Percentiles rank a stretch among this genome's conserved stretches.
These are phyloP conservation scores for Escovopsis sp. DNA, from an alignment of 2,329 filamentous ascomycete species.

Conservation along the genomic window DNA sequence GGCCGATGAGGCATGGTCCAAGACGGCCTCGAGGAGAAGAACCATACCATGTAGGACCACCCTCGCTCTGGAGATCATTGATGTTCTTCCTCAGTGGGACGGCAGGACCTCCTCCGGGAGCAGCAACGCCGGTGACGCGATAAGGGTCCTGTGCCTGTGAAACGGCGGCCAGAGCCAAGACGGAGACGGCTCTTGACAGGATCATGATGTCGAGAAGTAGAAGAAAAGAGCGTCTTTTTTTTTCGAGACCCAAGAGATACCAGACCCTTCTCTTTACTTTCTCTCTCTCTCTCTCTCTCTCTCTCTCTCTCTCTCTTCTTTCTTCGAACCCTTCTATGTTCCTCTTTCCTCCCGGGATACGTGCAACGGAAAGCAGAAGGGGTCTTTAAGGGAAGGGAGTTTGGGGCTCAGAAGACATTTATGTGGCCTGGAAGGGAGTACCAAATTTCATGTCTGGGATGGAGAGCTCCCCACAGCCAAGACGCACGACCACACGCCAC, in stretches of 20 bases:
- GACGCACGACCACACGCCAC: background rate
- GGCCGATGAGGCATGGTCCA: too few relatives aligned
- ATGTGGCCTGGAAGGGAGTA: background rate
- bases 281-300: too few relatives aligned
- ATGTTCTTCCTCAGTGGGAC: conserved; percentile 33
- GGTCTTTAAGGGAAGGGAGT: background rate
- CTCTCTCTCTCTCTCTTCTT: too few relatives aligned
- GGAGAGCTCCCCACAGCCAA: background rate
- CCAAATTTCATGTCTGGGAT: background rate
- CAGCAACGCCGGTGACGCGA: conserved; percentile 23
- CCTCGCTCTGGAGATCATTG: conserved; percentile 26
- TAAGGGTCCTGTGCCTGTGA: conserved; percentile 11
- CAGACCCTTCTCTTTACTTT: too few relatives aligned
- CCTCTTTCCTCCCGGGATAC: background rate
- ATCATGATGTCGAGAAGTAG: conserved; percentile 6
- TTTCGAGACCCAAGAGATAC: background rate
- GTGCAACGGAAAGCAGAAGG: background rate
- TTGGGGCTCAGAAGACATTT: background rate
- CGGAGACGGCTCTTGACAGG: conserved; percentile 9
- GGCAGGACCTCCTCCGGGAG: conserved; percentile 18
- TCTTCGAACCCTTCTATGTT: too few relatives aligned
- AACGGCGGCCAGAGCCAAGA: conserved; percentile 14
- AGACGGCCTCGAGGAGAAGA: background rate
- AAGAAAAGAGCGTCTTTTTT: conserved; percentile 3
- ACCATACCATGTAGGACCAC: conserved; percentile 30